A percentile compares a stretch with the other conserved stretches of the same genome.
These are phyloP conservation scores for Singerocomus inundabilis DNA, from an alignment of 1,284 basidiomycete species.

Conservation along the genomic window DNA sequence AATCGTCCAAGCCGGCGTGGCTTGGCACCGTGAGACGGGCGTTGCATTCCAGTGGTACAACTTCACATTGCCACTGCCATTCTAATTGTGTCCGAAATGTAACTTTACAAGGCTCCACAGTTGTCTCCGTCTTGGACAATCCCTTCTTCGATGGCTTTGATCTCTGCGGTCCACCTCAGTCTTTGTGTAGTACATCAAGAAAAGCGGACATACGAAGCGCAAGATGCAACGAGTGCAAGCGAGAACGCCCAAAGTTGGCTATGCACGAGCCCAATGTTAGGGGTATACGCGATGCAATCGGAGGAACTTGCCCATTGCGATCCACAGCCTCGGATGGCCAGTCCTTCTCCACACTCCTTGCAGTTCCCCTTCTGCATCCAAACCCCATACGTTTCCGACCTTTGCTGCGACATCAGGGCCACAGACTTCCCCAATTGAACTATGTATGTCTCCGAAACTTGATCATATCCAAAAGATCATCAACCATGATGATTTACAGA, in stretches of 20 bases:
- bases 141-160: conserved; percentile 29
- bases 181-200: neutral
- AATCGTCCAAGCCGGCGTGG: neutral
- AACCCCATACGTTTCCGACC: conserved; percentile 43
- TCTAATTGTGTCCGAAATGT: too few species aligned
- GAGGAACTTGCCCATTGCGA: conserved; percentile 32
- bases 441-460: conserved; percentile 27
- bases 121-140: conserved; percentile 17
- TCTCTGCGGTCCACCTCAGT: conserved; percentile 22
- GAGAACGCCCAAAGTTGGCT: conserved; percentile 35
- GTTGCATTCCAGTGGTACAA: too few species aligned
- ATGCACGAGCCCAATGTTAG: neutral
- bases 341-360: conserved; percentile 37
- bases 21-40: neutral
- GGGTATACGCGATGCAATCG: neutral
- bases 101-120: neutral
- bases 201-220: conserved; percentile 32
- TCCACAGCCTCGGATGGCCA: conserved; percentile 34
- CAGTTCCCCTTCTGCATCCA: conserved; percentile 47
- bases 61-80: too few species aligned
- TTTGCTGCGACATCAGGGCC: conserved; percentile 37
- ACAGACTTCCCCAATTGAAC: conserved; percentile 37
- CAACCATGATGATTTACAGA: neutral
- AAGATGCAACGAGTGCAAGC: conserved; percentile 36
- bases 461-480: neutral